Base-by-base conservation (phyloP, 2,329 filamentous ascomycete genomes). In the Tolypocladium inflatum region DNA sequence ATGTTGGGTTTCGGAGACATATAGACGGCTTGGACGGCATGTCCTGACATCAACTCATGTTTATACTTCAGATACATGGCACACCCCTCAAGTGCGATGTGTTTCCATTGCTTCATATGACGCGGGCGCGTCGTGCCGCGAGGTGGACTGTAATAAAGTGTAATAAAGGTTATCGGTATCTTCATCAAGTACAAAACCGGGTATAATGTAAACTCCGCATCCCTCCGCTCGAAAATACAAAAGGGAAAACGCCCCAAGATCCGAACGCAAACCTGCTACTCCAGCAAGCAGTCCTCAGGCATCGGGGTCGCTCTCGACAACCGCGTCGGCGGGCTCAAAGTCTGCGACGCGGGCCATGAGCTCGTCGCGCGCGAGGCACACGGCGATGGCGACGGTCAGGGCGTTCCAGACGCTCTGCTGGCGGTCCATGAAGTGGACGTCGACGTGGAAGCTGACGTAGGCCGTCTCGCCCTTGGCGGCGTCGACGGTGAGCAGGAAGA, bases 351-450 rank as follows among this genome's bases (percentile, higher is more conserved):
- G 65, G 8, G 63, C 58, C 52, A 70, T 71, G 57, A 76, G 64
- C 56, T 75, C 71, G 54, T 77, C 74, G 17, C 75, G 68, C 4
- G 75, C 75, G 56, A 73, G 61, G 56, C 75, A 77, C 2, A 71
- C 68, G 13, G 70, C 70, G 26, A 75, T 67, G 10, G 74, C 76
- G 11, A 76, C 57, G 4, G 76, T 77, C 42, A 78, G 62, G 2
- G 74, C 76, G 61, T 78, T 77, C 76, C 76, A 78, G 26, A 78
- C 69, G 56, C 74, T 71, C 62, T 77, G 74, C 21, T 69, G 65
- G 13, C 65, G 65, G 50, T 76, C 70, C 55, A 68, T 65, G 51
- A 78, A 76, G 52, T 75, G 67, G 26, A 71, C 64, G 52, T 75
- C 71, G n/a, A 76, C 70, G 52, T 77, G 76, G 56, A 73, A 77